Conservation (phyloP, 768 basidiomycete genomes). For the Holtermanniella nyarrowii region DNA sequence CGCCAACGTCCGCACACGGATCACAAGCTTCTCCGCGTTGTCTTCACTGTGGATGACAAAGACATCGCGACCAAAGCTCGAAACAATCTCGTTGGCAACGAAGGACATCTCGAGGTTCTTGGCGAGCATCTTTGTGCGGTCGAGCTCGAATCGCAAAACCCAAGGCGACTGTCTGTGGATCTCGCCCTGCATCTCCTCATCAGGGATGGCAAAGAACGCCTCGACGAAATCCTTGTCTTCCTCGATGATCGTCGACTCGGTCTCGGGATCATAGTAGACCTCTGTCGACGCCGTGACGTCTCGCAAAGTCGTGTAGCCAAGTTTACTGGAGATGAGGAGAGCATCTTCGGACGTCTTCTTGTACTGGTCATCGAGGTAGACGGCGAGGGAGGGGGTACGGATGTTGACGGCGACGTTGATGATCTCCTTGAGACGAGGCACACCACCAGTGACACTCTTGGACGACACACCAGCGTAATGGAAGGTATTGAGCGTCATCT, state of each 20-base stretch:
- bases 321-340: conserved; percentile 39
- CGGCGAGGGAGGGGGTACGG: conserved; percentile 92
- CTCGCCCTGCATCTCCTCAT: conserved; percentile 86
- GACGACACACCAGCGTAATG: conserved; percentile 99
- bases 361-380: conserved; percentile 48
- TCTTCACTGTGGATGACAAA: conserved; percentile 99
- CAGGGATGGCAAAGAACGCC: conserved; percentile 98
- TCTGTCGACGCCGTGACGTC: conserved; percentile 92
- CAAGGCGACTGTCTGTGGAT: conserved; percentile 88
- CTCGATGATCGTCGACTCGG: conserved; percentile 83
- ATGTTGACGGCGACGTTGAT: conserved; percentile 98
- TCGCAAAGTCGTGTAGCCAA: conserved; percentile 84
- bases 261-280: conserved; percentile 96
- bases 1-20: conserved; percentile 83
- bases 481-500: conserved; percentile 99
- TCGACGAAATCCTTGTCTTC: conserved; percentile 94
- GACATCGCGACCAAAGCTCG: conserved; percentile 87
- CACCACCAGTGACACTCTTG: conserved; percentile 98
- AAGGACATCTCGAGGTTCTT: conserved; percentile 90
- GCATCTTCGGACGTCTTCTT: conserved; percentile 55
- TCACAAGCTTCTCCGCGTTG: conserved; percentile 91
- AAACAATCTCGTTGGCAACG: conserved; percentile 84
- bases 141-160: conserved; percentile 91
- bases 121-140: conserved; percentile 95
- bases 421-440: conserved; percentile 96